Evolutionary conservation across 2,329 filamentous ascomycete species (phyloP), one percentile per base, ranked within the genome.

Genomic region (Lizonia empirigonia): DNA sequence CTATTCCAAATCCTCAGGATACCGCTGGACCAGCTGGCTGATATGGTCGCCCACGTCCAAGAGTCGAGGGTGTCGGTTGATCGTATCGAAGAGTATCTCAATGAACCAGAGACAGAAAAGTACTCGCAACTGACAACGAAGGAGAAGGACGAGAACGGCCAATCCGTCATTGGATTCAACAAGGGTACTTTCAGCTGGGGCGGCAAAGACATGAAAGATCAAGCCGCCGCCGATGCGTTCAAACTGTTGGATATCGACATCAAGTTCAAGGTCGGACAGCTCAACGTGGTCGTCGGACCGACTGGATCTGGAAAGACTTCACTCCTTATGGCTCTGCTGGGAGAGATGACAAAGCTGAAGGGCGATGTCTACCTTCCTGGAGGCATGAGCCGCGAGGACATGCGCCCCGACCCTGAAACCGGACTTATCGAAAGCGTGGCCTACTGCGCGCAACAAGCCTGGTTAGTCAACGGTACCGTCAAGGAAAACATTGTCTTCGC

Each of bases 41-140:
- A 99, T 74, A 99, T 99, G 94, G 88, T 97, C 68, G 94, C 94
- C 9, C 94, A 97, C 75, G 92, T 99, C 4, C 91, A 97, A 76
- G 94, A 99, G 75, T 90, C 92, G 19, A 96, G 96, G 76, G 93
- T 99, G 16, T 99, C 94, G 0, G 86, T 99, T 42, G 92, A 97
- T 67, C 92, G 94, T 79, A 90, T 99, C 7, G 93, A 99, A 68
- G 89, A 96, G 63, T 99, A 97, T 65, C 75, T 99, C 33, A 86
- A 82, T 50, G 94, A 99, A 70, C 91, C 94, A 7, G 94, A 99
- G 76, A 99, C 94, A 0, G 91, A 95, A 51, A 99, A 99, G 73
- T 97, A 97, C 69, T 80, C 84, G 29, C 94, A 97, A 69, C 81
- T 99, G 1, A 84, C 86, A 10, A 78, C 84, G 22, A 84, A 88